Conservation (phyloP, 2,329 filamentous ascomycete species). For the Mollisia scopiformis region DNA sequence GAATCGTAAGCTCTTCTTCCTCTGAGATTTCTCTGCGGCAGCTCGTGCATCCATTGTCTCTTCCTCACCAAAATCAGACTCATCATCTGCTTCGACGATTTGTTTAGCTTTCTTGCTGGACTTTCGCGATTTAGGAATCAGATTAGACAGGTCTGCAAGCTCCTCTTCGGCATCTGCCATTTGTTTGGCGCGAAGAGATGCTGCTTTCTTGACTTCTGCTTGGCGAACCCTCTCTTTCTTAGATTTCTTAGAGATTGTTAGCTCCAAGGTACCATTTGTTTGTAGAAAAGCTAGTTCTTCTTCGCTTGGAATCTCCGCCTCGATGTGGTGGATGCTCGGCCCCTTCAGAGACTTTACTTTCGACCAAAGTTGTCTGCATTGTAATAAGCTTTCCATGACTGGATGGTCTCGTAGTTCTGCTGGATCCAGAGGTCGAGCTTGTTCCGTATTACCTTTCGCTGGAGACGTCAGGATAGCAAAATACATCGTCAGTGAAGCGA, state of each 20-base stretch:
- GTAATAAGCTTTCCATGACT: constrained; percentile 83
- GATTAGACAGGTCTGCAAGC: constrained; percentile 40
- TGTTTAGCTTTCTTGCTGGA: constrained; percentile 41
- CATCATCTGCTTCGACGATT: constrained; percentile 60
- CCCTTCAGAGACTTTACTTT: constrained; percentile 67
- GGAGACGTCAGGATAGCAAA: constrained; percentile 91
- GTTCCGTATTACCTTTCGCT: constrained; percentile 58
- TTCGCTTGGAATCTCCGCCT: constrained; percentile 28
- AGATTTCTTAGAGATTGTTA: constrained; percentile 39
- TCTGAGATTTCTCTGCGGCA: constrained; percentile 82
- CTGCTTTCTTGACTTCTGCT: constrained; percentile 40
- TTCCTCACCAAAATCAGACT: constrained; percentile 94
- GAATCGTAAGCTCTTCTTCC: constrained; percentile 92
- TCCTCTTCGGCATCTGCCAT: constrained; percentile 46
- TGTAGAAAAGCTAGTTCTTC: constrained; percentile 33
- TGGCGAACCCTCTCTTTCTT: constrained; percentile 43
- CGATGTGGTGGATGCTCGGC: constrained; percentile 32
- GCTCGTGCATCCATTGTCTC: constrained; percentile 75
- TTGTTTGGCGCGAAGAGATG: constrained; percentile 34
- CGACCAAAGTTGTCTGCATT: constrained; percentile 81
- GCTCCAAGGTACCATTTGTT: constrained; percentile 4
- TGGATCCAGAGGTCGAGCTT: constrained; percentile 67
- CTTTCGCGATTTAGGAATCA: constrained; percentile 30
- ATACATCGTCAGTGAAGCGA: constrained; percentile 88
- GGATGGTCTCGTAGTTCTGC: constrained; percentile 85